phyloP scores from a whole-genome alignment of 2,329 filamentous ascomycete species.

The Rosellinia necatrix region DNA sequence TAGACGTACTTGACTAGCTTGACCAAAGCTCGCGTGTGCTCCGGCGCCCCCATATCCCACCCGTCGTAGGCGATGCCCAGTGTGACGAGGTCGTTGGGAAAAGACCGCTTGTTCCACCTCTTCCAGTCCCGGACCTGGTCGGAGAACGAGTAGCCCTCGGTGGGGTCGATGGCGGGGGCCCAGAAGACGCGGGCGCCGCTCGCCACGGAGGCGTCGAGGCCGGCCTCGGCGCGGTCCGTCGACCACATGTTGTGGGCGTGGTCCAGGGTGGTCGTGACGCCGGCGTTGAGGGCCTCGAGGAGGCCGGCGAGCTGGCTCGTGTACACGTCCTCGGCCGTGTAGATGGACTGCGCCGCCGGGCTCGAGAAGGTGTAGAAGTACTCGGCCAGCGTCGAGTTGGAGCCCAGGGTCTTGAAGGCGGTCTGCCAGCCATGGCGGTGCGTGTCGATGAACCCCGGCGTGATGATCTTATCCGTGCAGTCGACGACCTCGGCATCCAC shows the following conservation, averaged over 20 bases:
- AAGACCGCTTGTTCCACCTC: slow-evolving; percentile 40
- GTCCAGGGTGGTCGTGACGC: slow-evolving; percentile 58
- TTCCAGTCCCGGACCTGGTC: slow-evolving; percentile 48
- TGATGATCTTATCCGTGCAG: slow-evolving; percentile 55
- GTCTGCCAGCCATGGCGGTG: slow-evolving; percentile 63
- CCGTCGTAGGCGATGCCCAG: slow-evolving; percentile 50
- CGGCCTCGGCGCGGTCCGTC: slow-evolving; percentile 48
- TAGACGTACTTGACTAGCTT: slow-evolving; percentile 40
- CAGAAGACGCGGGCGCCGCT: slow-evolving; percentile 55
- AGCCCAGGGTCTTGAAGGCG: slow-evolving; percentile 55
- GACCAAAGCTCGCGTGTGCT: slow-evolving; percentile 41
- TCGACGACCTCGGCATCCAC: slow-evolving; percentile 50
- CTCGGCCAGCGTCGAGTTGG: slow-evolving; percentile 55
- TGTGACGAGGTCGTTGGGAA: slow-evolving; percentile 40
- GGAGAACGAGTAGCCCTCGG: slow-evolving; percentile 40
- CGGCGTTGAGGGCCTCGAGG: slow-evolving; percentile 56
- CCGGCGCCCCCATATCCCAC: slow-evolving; percentile 38
- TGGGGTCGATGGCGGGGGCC: slow-evolving; percentile 48
- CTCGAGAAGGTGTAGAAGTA: slow-evolving; percentile 52
- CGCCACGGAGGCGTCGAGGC: slow-evolving; percentile 51
- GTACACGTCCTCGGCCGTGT: slow-evolving; percentile 52
- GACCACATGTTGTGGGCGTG: slow-evolving; percentile 57
- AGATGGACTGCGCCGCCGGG: slow-evolving; percentile 39
- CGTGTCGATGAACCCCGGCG: slow-evolving; percentile 61
- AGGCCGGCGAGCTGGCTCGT: slow-evolving; percentile 52